A percentile compares a stretch with the other conserved stretches of the same genome.
Evolutionary conservation across 2,329 filamentous ascomycete species (phyloP).

Genomic region (Talaromyces piceae): DNA sequence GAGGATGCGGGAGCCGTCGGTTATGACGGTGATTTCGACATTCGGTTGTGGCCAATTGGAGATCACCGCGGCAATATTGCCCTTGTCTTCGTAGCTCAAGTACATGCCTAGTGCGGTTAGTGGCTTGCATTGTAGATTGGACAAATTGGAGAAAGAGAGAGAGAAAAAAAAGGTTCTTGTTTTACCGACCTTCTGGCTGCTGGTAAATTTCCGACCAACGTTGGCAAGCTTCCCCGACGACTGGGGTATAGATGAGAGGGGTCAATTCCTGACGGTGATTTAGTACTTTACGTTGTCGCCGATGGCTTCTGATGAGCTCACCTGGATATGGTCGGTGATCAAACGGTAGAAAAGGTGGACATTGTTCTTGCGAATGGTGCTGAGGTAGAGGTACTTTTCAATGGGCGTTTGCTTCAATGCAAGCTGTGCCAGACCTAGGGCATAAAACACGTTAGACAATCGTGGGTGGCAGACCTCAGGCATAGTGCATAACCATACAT

Average conservation of each 20-base stretch:
- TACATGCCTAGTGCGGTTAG: slow-evolving; percentile 57
- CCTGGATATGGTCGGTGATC: slow-evolving; percentile 41
- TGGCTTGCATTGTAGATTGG: not conserved
- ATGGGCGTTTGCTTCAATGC: slow-evolving; percentile 40
- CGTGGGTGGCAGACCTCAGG: not conserved
- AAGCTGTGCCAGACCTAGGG: slow-evolving; percentile 37
- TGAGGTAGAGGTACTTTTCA: slow-evolving; percentile 45
- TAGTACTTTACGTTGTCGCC: not conserved
- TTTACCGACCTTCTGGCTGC: slow-evolving; percentile 66
- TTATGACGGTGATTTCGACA: slow-evolving; percentile 94
- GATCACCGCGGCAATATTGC: slow-evolving; percentile 80
- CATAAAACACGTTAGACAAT: not conserved
- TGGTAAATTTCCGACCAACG: slow-evolving; percentile 96
- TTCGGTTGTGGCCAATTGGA: slow-evolving; percentile 85
- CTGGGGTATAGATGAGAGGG: slow-evolving; percentile 45
- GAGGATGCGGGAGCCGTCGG: slow-evolving; percentile 84
- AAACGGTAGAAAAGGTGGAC: slow-evolving; percentile 47
- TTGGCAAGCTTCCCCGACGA: slow-evolving; percentile 85
- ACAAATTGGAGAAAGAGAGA: too few species aligned
- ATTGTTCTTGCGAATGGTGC: slow-evolving; percentile 44
- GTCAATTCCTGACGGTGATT: slow-evolving; percentile 40
- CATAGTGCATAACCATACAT: slow-evolving; percentile 23
- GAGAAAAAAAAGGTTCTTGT: too few species aligned
- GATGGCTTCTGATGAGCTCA: slow-evolving; percentile 15
- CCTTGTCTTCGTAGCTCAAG: slow-evolving; percentile 89